phyloP scores from a whole-genome alignment of 2,329 filamentous ascomycete genomes.

The Pseudogymnoascus pannorum region DNA sequence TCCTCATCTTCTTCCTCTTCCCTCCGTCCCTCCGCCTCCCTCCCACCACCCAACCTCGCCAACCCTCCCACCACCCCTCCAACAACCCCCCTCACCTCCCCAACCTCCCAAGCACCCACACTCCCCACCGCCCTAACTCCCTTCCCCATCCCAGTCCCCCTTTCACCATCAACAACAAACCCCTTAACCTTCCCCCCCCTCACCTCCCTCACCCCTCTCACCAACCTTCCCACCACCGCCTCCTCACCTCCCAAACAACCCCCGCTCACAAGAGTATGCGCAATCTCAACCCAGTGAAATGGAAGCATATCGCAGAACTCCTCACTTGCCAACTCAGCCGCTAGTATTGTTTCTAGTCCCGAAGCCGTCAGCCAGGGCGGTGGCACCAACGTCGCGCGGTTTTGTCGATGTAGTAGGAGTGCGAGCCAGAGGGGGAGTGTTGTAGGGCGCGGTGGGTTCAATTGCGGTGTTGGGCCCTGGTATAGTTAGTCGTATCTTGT shows the following conservation, averaged over 20 bases:
- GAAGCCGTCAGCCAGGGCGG: slow-evolving; percentile 80
- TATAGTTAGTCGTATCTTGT: slow-evolving; percentile 9
- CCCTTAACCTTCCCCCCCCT: slow-evolving; percentile 77
- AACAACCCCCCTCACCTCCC: slow-evolving; percentile 78
- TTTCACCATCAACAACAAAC: slow-evolving; percentile 43
- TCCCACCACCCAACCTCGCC: slow-evolving; percentile 72
- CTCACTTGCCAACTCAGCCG: slow-evolving; percentile 67
- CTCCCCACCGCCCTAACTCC: slow-evolving; percentile 67
- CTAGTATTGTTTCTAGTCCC: slow-evolving; percentile 69
- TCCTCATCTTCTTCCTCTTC: slow-evolving; percentile 62
- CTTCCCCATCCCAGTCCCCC: slow-evolving; percentile 79
- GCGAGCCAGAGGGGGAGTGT: slow-evolving; percentile 89
- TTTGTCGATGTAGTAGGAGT: slow-evolving; percentile 87
- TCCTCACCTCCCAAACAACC: slow-evolving; percentile 75
- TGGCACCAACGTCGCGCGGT: slow-evolving; percentile 84
- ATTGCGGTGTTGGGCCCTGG: slow-evolving; percentile 68
- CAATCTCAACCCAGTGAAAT: slow-evolving; percentile 92
- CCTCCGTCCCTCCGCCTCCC: slow-evolving; percentile 70
- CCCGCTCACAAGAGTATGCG: slow-evolving; percentile 77
- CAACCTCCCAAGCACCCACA: slow-evolving; percentile 87
- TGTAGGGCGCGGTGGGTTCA: slow-evolving; percentile 74
- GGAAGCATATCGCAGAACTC: slow-evolving; percentile 75
- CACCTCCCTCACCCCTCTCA: slow-evolving; percentile 80
- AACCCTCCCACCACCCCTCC: slow-evolving; percentile 81
- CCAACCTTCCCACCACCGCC: slow-evolving; percentile 62